Percentiles rank a stretch among this genome's conserved stretches.
phyloP scores from a whole-genome alignment of 2,329 filamentous ascomycete genomes.

The Fusarium subglutinans region DNA sequence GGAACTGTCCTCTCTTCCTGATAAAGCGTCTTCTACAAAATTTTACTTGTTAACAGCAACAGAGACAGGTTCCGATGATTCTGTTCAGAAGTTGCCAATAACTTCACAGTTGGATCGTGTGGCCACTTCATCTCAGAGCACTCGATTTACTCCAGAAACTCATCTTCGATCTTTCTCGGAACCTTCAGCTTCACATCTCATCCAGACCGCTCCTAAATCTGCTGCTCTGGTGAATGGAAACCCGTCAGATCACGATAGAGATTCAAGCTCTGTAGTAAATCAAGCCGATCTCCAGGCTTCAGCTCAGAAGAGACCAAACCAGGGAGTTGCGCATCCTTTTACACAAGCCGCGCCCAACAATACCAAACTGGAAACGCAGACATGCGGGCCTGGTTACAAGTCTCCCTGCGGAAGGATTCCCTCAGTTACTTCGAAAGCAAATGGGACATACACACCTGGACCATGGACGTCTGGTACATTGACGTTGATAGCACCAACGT shows the following conservation, averaged over 20 bases:
- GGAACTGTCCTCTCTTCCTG: background rate
- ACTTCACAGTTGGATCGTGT: background rate
- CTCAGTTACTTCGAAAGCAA: conserved; percentile 19
- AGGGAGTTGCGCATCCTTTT: background rate
- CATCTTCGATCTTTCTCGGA: background rate
- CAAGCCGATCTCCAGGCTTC: background rate
- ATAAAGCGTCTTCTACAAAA: background rate
- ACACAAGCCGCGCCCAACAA: conserved; percentile 6
- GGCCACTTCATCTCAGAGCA: background rate
- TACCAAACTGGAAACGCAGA: background rate
- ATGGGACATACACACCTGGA: conserved; percentile 19
- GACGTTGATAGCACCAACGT: conserved; percentile 26
- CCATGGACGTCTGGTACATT: conserved; percentile 5
- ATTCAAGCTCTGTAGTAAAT: background rate
- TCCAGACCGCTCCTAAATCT: background rate
- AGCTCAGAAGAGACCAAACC: conserved; percentile 16
- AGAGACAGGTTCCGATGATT: background rate
- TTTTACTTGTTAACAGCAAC: background rate
- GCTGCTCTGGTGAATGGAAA: background rate
- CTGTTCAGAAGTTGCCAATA: background rate
- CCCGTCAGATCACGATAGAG: background rate
- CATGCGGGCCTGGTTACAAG: background rate
- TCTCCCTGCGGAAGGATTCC: conserved; percentile 6
- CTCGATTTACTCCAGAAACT: background rate
- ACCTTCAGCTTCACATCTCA: background rate